Evolutionary conservation across 345 rosid species (phyloP), one percentile per base, ranked within the genome.

Genomic region (Corchorus olitorius): DNA sequence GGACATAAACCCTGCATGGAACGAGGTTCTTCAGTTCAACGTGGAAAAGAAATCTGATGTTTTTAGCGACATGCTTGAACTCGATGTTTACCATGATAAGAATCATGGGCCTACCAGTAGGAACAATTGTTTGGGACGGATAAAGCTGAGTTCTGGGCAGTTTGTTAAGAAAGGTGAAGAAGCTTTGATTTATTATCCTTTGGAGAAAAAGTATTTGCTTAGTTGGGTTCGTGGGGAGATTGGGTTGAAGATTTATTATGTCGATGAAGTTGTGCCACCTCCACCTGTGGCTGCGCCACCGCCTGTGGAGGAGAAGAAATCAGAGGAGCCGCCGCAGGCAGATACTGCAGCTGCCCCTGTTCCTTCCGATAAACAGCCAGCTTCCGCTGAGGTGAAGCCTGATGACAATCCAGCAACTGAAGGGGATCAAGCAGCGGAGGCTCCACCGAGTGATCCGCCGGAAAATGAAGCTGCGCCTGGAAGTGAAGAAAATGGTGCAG

Each of bases 101-200:
- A 86, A 74, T 72, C 77, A 83, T 50, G 97, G 98, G 4, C 97
- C 87, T 0, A 94, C 97, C 0, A 69, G 86, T 45, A 83, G 98
- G 78, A 87, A 84, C 76, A 86, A 85, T 37, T 89, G 79, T 79
- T 87, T 94, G 2, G 98, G 98, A 6, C 82, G 97, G 77, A 80
- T 93, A 22, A 78, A 85, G 71, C 74, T 94, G 72, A 87, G 87
- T 52, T 88, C 92, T 0, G 77, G 81, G 33, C 97, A 93, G 87
- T 94, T 93, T 43, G 97, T 91, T n/a, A 81, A 75, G 50, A 86
- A 86, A 78, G 98, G 98, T 8, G 97, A 93, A 64, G 98, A 93
- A 71, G 97, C 95, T 12, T 76, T 93, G 70, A 91, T 94, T 56
- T 93, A 91, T 74, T 94, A 90, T 73, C 82, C 86, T 16, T 73